phyloP scores from a whole-genome alignment of 1,284 basidiomycete species.

The Ceratobasidium theobromae region DNA sequence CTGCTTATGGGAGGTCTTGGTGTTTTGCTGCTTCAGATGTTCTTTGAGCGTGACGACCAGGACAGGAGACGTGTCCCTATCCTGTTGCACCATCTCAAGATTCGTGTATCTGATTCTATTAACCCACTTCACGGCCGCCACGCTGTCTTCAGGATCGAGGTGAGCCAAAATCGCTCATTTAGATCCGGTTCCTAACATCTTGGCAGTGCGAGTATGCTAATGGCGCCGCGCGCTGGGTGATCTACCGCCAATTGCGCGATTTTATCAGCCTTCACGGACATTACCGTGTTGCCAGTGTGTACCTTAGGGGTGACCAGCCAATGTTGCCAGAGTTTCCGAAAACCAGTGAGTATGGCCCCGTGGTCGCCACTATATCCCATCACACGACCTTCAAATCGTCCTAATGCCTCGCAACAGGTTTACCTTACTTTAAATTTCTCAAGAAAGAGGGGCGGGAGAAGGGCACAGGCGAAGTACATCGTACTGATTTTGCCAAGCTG shows the following conservation, averaged over 20 bases:
- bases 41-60: constrained; percentile 91
- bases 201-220: constrained; percentile 89
- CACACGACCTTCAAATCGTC: not conserved
- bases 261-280: constrained; percentile 91
- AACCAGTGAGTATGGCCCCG: constrained; percentile 56
- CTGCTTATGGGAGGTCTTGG: constrained; percentile 81
- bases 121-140: constrained; percentile 77
- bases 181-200: constrained; percentile 30
- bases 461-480: constrained; percentile 53
- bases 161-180: constrained; percentile 35
- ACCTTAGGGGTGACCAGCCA: constrained; percentile 61
- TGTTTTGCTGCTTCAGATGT: constrained; percentile 81
- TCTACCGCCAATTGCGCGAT: constrained; percentile 92
- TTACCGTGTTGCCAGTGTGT: constrained; percentile 70
- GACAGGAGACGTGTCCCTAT: constrained; percentile 81
- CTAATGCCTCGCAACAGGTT: constrained; percentile 48
- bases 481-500: constrained; percentile 74
- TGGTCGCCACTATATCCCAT: not conserved
- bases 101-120: constrained; percentile 82
- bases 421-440: constrained; percentile 87
- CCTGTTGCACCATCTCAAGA: constrained; percentile 82
- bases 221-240: constrained; percentile 92
- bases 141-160: constrained; percentile 86
- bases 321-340: constrained; percentile 91
- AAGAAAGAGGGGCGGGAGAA: constrained; percentile 58